Conservation (phyloP, 345 rosid species). For the Aurinia saxatilis region DNA sequence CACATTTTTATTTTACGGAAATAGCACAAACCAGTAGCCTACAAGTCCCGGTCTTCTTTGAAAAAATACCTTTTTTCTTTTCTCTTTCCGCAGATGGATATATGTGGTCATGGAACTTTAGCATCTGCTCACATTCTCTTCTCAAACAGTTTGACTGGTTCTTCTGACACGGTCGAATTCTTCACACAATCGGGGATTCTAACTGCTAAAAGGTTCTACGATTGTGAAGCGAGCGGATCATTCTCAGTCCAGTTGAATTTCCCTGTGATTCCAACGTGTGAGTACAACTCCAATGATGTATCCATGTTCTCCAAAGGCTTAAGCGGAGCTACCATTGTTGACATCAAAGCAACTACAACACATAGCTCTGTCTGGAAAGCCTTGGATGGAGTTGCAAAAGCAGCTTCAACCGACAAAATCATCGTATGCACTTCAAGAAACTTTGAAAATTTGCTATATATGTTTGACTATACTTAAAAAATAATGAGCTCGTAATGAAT, state of each 20-base stretch:
- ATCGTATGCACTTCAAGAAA: no score
- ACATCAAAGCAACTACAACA: constrained; percentile 34
- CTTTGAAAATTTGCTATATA: no score
- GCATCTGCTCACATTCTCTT: constrained; percentile 65
- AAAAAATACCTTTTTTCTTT: no score
- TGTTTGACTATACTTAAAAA: no score
- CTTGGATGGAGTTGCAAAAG: constrained; percentile 32
- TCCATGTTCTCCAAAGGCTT: constrained; percentile 15
- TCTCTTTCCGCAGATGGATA: no score
- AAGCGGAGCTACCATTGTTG: constrained; percentile 39
- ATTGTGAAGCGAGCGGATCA: constrained; percentile 6
- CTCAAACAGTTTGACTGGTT: constrained; percentile 37
- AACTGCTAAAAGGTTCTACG: constrained; percentile 37
- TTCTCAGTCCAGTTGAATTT: constrained; percentile 47
- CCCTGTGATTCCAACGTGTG: constrained; percentile 32
- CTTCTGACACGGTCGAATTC: constrained; percentile 37
- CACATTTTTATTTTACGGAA: no score
- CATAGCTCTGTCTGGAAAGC: constrained; percentile 17
- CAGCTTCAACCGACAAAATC: constrained; percentile 32
- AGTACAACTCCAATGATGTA: constrained; percentile 27
- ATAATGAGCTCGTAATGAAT: no score
- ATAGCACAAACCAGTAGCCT: no score
- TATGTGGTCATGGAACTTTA: constrained; percentile 75
- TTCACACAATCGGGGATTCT: constrained; percentile 49
- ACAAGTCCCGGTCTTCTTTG: no score